These are phyloP conservation scores for Cutaneotrichosporon daszewskae DNA, from an alignment of 1,284 basidiomycete species.

Conservation along the genomic window DNA sequence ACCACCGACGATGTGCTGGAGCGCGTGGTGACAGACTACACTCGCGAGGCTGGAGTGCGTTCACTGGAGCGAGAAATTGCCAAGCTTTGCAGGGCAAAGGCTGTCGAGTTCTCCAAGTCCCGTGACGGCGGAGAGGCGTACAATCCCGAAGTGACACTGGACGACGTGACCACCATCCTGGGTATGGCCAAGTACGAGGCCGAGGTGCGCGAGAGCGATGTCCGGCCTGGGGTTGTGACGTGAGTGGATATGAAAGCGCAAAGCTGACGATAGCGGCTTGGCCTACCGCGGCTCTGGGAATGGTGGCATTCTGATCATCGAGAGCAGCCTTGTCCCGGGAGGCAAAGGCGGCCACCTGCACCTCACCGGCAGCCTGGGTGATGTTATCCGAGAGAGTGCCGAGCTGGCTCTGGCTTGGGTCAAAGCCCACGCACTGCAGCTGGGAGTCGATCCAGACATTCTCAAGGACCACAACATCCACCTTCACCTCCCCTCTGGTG, in stretches of 20 bases:
- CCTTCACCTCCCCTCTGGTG: conserved; percentile 89
- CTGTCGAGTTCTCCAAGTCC: conserved; percentile 69
- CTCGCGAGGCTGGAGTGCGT: conserved; percentile 91
- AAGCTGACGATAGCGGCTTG: no score
- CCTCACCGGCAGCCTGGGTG: conserved; percentile 86
- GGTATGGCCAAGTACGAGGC: conserved; percentile 75
- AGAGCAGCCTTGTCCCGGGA: conserved; percentile 33
- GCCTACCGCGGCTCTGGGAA: conserved; percentile 62
- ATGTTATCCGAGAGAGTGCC: conserved; percentile 93
- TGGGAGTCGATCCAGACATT: conserved; percentile 52
- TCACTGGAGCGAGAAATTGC: conserved; percentile 82
- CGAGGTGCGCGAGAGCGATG: conserved; percentile 51
- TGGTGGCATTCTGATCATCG: conserved; percentile 66
- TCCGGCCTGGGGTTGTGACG: conserved; percentile 40
- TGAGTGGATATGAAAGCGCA: no score
- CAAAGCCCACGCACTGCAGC: conserved; percentile 72
- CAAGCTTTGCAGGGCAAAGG: conserved; percentile 75
- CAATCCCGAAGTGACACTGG: conserved; percentile 58
- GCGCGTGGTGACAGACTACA: conserved; percentile 87
- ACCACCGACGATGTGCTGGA: conserved; percentile 71
- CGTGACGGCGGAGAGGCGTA: conserved; percentile 50
- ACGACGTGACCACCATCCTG: conserved; percentile 76
- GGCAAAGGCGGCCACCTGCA: conserved; percentile 29
- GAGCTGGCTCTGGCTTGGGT: conserved; percentile 92
- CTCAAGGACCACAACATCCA: conserved; percentile 61